phyloP scores from a whole-genome alignment of 2,329 filamentous ascomycete genomes.

The Colletotrichum sp. region DNA sequence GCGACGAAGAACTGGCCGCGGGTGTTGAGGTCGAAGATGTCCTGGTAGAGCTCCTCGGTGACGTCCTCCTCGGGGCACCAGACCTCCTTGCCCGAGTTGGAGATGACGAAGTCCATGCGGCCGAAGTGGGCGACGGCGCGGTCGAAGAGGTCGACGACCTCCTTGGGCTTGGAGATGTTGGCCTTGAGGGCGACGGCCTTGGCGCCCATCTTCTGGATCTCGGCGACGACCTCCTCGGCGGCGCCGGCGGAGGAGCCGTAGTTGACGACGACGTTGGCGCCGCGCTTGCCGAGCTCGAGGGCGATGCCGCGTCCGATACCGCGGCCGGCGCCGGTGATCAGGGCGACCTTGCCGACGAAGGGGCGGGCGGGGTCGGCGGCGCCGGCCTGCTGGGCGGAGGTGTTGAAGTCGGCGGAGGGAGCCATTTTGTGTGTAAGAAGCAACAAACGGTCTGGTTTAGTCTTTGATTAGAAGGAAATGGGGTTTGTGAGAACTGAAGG shows the following conservation, averaged over 20 bases:
- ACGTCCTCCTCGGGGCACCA: constrained; percentile 75
- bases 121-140: constrained; percentile 69
- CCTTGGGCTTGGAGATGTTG: constrained; percentile 64
- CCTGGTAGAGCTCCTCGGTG: constrained; percentile 72
- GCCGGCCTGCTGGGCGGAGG: constrained; percentile 23
- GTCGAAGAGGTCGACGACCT: constrained; percentile 68
- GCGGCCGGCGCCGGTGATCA: constrained; percentile 69
- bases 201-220: constrained; percentile 60
- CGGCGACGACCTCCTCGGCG: constrained; percentile 61
- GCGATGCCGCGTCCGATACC: constrained; percentile 72
- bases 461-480: not conserved
- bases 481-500: not conserved
- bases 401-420: constrained; percentile 28
- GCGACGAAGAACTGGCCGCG: constrained; percentile 80
- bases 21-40: constrained; percentile 74
- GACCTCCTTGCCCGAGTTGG: constrained; percentile 74
- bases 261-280: constrained; percentile 70
- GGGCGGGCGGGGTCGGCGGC: constrained; percentile 34
- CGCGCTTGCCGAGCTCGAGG: constrained; percentile 69
- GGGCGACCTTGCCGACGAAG: constrained; percentile 57
- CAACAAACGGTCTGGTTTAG: not conserved
- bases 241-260: constrained; percentile 61
- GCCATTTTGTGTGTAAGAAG: constrained; percentile 24
- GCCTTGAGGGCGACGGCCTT: constrained; percentile 66
- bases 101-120: constrained; percentile 74